Conservation (phyloP, 371 early-diverging fungal genomes). For the Rhizomucor miehei region DNA sequence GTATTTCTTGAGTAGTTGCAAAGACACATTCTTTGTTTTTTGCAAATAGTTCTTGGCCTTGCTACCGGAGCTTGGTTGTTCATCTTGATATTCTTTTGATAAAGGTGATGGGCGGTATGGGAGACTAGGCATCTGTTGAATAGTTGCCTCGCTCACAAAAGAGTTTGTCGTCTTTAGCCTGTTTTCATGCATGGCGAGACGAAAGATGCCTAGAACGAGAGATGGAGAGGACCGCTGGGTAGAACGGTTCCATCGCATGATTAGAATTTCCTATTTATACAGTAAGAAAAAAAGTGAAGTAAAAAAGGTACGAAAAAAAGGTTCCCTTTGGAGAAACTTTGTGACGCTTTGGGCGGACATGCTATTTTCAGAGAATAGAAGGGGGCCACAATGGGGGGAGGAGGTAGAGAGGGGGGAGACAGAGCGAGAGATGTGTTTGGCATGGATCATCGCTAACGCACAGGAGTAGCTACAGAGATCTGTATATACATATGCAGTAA, state of each 20-base stretch:
- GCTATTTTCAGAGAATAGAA: not conserved
- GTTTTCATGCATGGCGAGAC: constrained; percentile 9
- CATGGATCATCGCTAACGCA: not conserved
- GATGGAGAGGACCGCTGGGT: constrained; percentile 6
- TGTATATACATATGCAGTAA: not conserved
- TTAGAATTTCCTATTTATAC: constrained; percentile 3
- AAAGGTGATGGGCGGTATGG: not conserved
- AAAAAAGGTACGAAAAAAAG: constrained; percentile 1
- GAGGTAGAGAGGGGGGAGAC: not conserved
- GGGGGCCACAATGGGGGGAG: constrained; percentile 1
- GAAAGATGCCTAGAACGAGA: constrained; percentile 7
- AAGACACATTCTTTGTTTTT: not conserved
- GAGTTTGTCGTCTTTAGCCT: constrained; percentile 5
- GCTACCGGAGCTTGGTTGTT: not conserved
- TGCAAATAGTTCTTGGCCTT: not conserved
- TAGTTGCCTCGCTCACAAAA: constrained; percentile 11
- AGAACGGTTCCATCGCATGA: constrained; percentile 5
- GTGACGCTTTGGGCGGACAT: not conserved
- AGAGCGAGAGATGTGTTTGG: not conserved
- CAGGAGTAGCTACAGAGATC: not conserved
- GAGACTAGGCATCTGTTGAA: not conserved
- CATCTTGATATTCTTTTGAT: not conserved
- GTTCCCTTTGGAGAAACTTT: not conserved
- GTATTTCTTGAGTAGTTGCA: constrained; percentile 20
- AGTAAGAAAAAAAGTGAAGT: not conserved